phyloP scores from a whole-genome alignment of 768 basidiomycete genomes.

The Leccinum sublutescens region DNA sequence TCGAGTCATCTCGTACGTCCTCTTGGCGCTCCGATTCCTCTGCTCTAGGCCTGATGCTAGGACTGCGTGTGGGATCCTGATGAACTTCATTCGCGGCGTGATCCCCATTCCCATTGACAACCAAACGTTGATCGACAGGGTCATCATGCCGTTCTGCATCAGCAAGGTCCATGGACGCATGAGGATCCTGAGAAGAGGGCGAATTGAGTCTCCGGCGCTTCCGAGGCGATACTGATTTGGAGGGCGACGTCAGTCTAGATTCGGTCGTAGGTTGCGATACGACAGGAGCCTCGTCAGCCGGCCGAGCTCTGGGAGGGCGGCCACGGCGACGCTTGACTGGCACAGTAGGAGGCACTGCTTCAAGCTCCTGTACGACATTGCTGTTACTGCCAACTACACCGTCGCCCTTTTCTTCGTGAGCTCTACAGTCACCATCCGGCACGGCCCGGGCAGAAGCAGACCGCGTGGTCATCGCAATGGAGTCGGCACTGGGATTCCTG shows the following conservation, averaged over 20 bases:
- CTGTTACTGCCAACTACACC: conserved; percentile 6
- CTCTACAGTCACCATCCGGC: conserved; percentile 11
- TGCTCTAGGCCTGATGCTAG: neutral
- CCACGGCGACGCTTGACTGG: conserved; percentile 35
- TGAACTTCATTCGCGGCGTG: conserved; percentile 18
- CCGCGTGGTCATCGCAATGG: conserved; percentile 18
- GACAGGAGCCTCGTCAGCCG: conserved; percentile 4
- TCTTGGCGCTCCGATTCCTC: conserved; percentile 3
- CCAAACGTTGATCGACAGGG: conserved; percentile 6
- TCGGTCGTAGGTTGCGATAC: conserved; percentile 5
- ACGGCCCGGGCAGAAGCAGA: conserved; percentile 20
- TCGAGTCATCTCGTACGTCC: neutral
- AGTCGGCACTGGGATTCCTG: conserved; percentile 17
- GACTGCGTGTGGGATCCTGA: conserved; percentile 2
- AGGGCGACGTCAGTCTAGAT: conserved; percentile 9
- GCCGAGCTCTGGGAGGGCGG: conserved; percentile 30
- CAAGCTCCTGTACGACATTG: conserved; percentile 4
- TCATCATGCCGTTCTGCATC: conserved; percentile 5
- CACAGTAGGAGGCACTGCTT: conserved; percentile 3
- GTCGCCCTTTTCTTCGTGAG: conserved; percentile 7
- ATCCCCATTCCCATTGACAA: conserved; percentile 22
- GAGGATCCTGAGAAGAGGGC: conserved; percentile 27
- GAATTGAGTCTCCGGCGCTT: conserved; percentile 48
- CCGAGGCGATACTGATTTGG: conserved; percentile 30
- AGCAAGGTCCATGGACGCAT: conserved; percentile 6